Base-by-base conservation (phyloP, 768 basidiomycete genomes). In the Lactarius hatsudake region DNA sequence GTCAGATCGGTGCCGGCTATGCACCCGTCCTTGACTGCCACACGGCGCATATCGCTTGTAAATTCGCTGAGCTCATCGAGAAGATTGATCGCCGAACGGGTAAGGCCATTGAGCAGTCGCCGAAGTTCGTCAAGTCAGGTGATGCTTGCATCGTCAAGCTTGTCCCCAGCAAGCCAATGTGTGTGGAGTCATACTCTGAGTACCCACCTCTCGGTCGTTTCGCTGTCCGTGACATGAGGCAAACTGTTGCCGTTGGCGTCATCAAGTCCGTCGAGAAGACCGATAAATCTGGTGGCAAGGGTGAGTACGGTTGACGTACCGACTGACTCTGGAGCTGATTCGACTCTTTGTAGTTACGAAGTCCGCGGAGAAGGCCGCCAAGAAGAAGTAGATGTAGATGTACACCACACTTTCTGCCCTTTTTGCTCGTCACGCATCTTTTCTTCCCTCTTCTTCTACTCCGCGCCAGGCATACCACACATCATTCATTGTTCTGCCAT, bases 1-100 rank as follows among this genome's bases (percentile, higher is more conserved):
- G 97, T 85, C 97, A 99, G 81, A 98, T 99, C 77, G 94, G 94
- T 83, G 93, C 95, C 76, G 97, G 97, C 74, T 98, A 98, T 81
- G 94, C 96, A 55, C 96, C 96, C 63, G 97, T 99, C 71, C 90
- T 99, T 74, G 97, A 99, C 83, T 99, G 97, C 83, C 97, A 99
- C 88, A 99, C 96, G 70, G 96, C 96, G 80, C 96, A 98, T 87
- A 97, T 98, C 76, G 96, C 96, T 71, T 98, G 96, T 90, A 98
- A 97, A 84, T 98, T 99, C 82, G 86, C 94, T 71, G 95, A 97
- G 81, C 89, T 98, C 80, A 84, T 96, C 75, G 95, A 98, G 87
- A 99, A 97, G 88, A 96, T 99, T 78, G 97, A 98, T 83, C 93
- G 96, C 78, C 94, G 96, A 79, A 90, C 92, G 77, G 96, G 96